Conservation (phyloP, 257 asterid species). For the Nicotiana paniculata region DNA sequence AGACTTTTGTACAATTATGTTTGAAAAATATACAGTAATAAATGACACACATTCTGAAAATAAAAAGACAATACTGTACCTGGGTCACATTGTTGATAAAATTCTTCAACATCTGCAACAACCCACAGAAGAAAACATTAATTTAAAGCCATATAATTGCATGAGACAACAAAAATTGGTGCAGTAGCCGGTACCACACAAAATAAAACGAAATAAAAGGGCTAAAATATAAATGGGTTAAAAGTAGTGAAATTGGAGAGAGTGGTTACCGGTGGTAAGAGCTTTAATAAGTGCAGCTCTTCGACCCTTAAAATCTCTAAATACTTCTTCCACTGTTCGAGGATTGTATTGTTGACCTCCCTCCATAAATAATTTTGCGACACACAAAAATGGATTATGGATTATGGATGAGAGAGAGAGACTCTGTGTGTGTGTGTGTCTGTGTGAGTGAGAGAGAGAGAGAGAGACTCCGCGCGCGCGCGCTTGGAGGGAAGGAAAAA, state of each 20-base stretch:
- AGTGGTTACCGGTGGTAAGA: slow-evolving; percentile 26
- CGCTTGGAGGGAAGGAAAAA: not conserved
- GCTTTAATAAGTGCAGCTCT: slow-evolving; percentile 36
- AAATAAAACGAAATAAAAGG: not conserved
- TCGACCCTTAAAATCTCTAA: slow-evolving; percentile 38
- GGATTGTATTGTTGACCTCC: slow-evolving; percentile 23
- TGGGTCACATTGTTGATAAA: slow-evolving; percentile 23
- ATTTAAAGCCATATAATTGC: not conserved
- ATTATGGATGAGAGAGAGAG: not conserved
- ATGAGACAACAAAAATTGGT: not conserved
- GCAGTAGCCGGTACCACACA: not conserved
- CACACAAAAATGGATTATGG: not conserved
- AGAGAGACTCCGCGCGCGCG: not conserved
- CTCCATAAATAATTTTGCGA: slow-evolving; percentile 8
- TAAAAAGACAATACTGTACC: slow-evolving; percentile 6
- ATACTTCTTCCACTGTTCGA: slow-evolving; percentile 37
- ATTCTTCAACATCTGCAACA: slow-evolving; percentile 19
- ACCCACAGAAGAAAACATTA: not conserved
- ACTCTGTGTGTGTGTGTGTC: no score
- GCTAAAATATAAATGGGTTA: not conserved
- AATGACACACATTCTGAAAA: no score
- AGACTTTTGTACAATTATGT: not conserved
- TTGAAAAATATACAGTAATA: not conserved
- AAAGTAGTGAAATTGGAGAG: not conserved
- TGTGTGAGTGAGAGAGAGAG: not conserved